Evolutionary conservation across 2,329 filamentous ascomycete genomes (phyloP), one percentile per base, ranked within the genome.

Genomic region (Penicillium sclerotiorum): DNA sequence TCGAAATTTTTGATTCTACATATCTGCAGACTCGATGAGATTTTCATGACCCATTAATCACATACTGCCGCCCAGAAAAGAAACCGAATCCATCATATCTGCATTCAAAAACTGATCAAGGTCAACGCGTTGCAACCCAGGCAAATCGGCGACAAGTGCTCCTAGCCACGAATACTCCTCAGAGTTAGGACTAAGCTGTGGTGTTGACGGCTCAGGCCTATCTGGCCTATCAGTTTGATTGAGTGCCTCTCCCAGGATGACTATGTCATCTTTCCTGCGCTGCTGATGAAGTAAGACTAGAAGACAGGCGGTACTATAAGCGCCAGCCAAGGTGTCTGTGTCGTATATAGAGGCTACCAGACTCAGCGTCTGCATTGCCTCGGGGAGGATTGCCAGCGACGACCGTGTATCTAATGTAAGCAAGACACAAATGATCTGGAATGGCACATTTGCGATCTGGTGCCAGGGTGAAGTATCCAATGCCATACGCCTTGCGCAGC

Each of bases 361-460:
- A 11, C 65, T 65, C 2, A 80, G 56, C 2, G 72, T 75, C 47
- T 70, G 65, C 74, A 84, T 77, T 0, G 79, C 80, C 15, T 79
- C 75, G 0, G 69, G 68, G 5, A 83, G 71, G 46, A 77, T 70
- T 0, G 71, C 66, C 0, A 81, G 68, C 0, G 77, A 77, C 2
- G 77, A 68, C 0, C 70, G 67, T 0, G 72, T 80, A 48, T 84
- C 80, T 52, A 83, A 77, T 0, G 77, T 78, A 1, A 84, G 71
- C 7, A 83, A 66, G 0, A 81, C 67, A 48, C 80, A 82, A 15
- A 81, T 73, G 2, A 80, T 77, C 32, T 83, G 80, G 45, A 84
- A 84, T 0, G 81, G 81, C 0, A 83, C 77, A 39, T 84, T 82
- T 20, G 78, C 78, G 33, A 81, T 74, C 44, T 84, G 80, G 56